Base-by-base conservation (phyloP, 2,329 filamentous ascomycete species). In the Aspergillus amoenus region DNA sequence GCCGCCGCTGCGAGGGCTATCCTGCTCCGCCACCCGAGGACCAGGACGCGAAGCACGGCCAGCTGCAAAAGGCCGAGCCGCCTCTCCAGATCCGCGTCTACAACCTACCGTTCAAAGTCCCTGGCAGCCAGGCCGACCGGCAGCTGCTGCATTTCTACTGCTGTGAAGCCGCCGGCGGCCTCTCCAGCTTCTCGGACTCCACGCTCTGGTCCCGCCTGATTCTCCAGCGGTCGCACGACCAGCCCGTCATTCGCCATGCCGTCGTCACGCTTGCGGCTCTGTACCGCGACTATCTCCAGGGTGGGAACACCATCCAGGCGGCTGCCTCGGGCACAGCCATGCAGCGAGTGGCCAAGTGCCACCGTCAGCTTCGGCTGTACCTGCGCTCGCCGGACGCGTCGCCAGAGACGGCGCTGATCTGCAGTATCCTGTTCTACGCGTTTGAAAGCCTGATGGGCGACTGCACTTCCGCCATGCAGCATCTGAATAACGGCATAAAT, bases 391-490 rank as follows among this genome's bases (percentile, higher is more conserved):
- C 52, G 0, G 52, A 60, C 21, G 66, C 66, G 2, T 64, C 64
- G 0, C 48, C 53, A 1, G 66, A 66, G 42, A 61, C 60, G 8
- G 64, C 66, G 0, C 58, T 70, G 6, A 61, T 66, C 21, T 70
- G 67, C 53, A 67, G 67, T 45, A 40, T 66, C 1, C 60, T 70
- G 3, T 68, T 67, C 17, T 67, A 66, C 52, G 57, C 63, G 5
- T 67, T 66, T 18, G 66, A 70, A 48, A 63, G 62, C 15, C 60
- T 68, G 0, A 42, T 67, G 1, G 66, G 66, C 2, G 62, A 69
- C 44, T 48, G 61, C 1, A 22, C 32, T 17, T 59, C 64, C 24
- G 66, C 64, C 0, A 66, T 66, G 21, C 64, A 60, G 52, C 66
- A 68, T 52, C 64, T 69, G 1, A 60, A 68, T 50, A 64, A 61